Evolutionary conservation across 495 filamentous ascomycete species (phyloP).

Genomic region (Cudoniella acicularis): DNA sequence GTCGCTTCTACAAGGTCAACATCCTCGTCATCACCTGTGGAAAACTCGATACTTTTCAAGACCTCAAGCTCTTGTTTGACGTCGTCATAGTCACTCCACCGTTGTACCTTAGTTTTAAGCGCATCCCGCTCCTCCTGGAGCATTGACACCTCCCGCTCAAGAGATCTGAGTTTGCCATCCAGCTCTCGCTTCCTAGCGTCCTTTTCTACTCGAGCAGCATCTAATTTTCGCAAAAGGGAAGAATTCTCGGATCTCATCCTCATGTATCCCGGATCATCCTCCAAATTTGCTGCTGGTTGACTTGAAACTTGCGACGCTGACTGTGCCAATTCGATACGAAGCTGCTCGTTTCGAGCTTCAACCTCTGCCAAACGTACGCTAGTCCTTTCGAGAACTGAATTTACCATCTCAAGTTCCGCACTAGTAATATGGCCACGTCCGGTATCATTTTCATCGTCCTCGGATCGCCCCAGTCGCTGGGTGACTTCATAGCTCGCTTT

Average conservation of each 20-base stretch:
- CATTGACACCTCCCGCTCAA: constrained; percentile 69
- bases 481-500: constrained; percentile 98
- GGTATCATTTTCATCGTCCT: constrained; percentile 50
- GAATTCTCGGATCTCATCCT: constrained; percentile 90
- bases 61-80: constrained; percentile 94
- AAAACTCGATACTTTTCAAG: constrained; percentile 95
- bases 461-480: constrained; percentile 74
- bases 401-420: constrained; percentile 90
- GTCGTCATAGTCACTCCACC: constrained; percentile 92
- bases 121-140: constrained; percentile 66
- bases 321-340: constrained; percentile 86
- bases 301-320: constrained; percentile 69
- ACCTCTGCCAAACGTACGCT: constrained; percentile 84
- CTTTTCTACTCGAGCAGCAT: constrained; percentile 74
- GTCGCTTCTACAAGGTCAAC: constrained; percentile 20
- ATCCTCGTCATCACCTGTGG: constrained; percentile 79
- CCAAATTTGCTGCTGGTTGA: constrained; percentile 51
- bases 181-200: constrained; percentile 70
- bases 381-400: constrained; percentile 85
- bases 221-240: constrained; percentile 79
- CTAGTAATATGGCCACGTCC: constrained; percentile 61
- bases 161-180: constrained; percentile 63
- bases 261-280: constrained; percentile 86
- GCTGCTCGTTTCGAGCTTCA: constrained; percentile 90
- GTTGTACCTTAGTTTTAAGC: constrained; percentile 75